These are phyloP conservation scores for Phytophthora podocarpi DNA, from an alignment of 352 stramenopile species.

Conservation along the genomic window DNA sequence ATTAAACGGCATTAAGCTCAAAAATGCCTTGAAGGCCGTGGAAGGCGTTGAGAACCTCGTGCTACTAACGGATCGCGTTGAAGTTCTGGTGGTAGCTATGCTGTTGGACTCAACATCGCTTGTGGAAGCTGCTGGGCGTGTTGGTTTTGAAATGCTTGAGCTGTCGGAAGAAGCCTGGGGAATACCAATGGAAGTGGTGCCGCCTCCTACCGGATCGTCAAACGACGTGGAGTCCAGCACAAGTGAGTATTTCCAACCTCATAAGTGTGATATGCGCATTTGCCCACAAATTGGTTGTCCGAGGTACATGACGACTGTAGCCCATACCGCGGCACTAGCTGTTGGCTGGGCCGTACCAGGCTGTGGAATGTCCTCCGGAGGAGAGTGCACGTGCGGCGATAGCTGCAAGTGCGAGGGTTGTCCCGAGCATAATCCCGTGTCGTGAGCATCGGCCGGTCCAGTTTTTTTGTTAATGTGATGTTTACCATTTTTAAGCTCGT, in stretches of 20 bases:
- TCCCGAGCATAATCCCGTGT: conserved; percentile 70
- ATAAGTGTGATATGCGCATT: conserved; percentile 66
- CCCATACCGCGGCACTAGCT: conserved; percentile 77
- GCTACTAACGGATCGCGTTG: conserved; percentile 53
- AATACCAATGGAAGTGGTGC: conserved; percentile 36
- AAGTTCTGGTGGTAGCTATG: conserved; percentile 67
- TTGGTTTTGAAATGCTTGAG: conserved; percentile 62
- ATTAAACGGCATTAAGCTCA: conserved; percentile 28
- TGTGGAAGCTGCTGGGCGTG: conserved; percentile 39
- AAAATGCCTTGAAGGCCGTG: conserved; percentile 38
- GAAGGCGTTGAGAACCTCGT: conserved; percentile 76
- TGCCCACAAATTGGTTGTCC: conserved; percentile 73
- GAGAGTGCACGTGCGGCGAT: conserved; percentile 82
- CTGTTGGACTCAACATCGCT: conserved; percentile 43
- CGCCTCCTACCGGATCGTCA: conserved; percentile 20
- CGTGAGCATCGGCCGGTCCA: conserved; percentile 9
- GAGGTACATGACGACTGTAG: conserved; percentile 79
- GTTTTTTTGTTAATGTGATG: conserved; percentile 12
- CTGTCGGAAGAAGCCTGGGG: conserved; percentile 51
- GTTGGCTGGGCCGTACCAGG: conserved; percentile 81
- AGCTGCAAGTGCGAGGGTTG: conserved; percentile 79
- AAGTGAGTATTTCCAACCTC: conserved; percentile 25
- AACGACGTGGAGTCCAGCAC: not conserved
- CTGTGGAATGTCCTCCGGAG: conserved; percentile 78
- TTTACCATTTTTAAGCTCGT: conserved; percentile 13